A percentile compares a stretch with the other conserved stretches of the same genome.
Evolutionary conservation across 176 grass and related monocot species (phyloP).

Genomic region (Microstegium vimineum): DNA sequence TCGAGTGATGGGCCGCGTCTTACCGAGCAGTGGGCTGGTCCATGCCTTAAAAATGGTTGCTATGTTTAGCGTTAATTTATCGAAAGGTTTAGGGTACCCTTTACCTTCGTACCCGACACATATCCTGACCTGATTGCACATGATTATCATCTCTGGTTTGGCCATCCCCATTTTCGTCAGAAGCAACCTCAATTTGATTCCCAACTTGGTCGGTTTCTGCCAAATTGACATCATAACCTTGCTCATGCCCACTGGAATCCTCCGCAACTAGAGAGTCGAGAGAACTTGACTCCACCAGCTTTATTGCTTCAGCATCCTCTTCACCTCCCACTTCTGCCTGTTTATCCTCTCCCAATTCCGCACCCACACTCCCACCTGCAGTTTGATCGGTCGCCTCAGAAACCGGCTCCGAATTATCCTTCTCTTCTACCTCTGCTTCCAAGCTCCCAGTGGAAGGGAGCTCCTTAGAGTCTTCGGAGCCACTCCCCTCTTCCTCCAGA

Average conservation of each 20-base stretch:
- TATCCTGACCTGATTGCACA: not conserved
- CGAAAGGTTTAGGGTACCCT: too few species aligned
- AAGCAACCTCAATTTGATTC: slow-evolving; percentile 9
- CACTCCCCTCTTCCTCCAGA: slow-evolving; percentile 43
- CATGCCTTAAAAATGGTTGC: too few species aligned
- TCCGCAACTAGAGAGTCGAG: not conserved
- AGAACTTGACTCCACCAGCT: not conserved
- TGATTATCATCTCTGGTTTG: not conserved
- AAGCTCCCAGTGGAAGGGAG: slow-evolving; percentile 27
- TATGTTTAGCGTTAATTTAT: too few species aligned
- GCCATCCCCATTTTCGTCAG: not conserved
- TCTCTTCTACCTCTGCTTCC: slow-evolving; percentile 33
- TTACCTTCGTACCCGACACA: too few species aligned
- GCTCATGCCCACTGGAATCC: slow-evolving; percentile 5
- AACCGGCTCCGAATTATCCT: slow-evolving; percentile 26
- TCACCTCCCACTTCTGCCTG: not conserved
- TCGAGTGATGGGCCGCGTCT: too few species aligned
- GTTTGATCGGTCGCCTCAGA: slow-evolving; percentile 12
- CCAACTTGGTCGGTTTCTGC: not conserved
- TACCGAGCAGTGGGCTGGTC: too few species aligned
- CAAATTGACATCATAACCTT: not conserved
- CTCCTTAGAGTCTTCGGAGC: slow-evolving; percentile 48
- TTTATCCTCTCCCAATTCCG: slow-evolving; percentile 19
- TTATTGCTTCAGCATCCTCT: slow-evolving; percentile 18
- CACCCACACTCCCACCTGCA: not conserved